A percentile compares a stretch with the other conserved stretches of the same genome.
These are phyloP conservation scores for Aspergillus conjunctus DNA, from an alignment of 495 filamentous ascomycete species.

Conservation along the genomic window DNA sequence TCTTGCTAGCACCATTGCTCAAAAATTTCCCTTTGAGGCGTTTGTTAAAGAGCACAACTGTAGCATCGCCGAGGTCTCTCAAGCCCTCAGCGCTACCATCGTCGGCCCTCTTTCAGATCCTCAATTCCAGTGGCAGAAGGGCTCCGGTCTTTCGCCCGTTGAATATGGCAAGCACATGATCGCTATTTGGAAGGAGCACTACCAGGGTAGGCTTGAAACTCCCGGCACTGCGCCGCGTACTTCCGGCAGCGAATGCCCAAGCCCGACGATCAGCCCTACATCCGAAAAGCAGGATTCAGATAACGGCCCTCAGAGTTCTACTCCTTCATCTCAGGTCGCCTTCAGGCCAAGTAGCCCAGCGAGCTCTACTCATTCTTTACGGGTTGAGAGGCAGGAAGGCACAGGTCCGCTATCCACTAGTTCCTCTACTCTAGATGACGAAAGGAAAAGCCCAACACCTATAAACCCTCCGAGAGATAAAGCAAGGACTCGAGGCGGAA, in stretches of 20 bases:
- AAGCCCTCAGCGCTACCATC: conserved; percentile 25
- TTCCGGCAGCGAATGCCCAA: not conserved
- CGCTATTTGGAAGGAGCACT: conserved; percentile 16
- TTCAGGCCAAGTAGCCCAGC: too few species aligned
- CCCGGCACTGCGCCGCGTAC: not conserved
- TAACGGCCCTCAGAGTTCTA: too few species aligned
- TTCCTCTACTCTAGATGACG: too few species aligned
- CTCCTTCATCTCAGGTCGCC: too few species aligned
- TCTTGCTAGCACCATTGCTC: conserved; percentile 20
- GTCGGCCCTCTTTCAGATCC: conserved; percentile 23
- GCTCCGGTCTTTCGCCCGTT: conserved; percentile 13
- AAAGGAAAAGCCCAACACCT: too few species aligned
- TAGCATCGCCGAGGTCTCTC: conserved; percentile 12
- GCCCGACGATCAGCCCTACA: not conserved
- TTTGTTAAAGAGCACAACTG: conserved; percentile 28
- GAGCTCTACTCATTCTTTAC: too few species aligned
- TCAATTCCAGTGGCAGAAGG: conserved; percentile 5
- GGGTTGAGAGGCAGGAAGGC: too few species aligned
- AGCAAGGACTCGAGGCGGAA: too few species aligned
- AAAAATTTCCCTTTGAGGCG: conserved; percentile 23
- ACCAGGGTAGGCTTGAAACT: not conserved
- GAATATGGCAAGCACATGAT: conserved; percentile 23
- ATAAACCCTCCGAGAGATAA: too few species aligned
- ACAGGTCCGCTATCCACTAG: too few species aligned
- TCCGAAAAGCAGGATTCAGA: not conserved